These are phyloP conservation scores for Canna indica DNA, from an alignment of 176 grass and related monocot genomes.

Conservation along the genomic window DNA sequence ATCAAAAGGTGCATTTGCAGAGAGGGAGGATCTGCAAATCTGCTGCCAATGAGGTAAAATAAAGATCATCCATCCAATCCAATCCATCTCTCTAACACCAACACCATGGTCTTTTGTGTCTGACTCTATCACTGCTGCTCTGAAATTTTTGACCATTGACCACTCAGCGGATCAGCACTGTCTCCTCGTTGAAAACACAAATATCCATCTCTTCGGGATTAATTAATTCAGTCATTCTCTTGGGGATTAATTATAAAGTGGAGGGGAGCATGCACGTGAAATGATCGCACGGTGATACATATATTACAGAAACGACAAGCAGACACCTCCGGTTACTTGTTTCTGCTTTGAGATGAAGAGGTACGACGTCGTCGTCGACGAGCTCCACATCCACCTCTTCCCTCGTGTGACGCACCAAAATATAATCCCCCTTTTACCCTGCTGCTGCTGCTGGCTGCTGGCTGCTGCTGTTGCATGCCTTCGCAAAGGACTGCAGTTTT, in stretches of 20 bases:
- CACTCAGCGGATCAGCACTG: neutral
- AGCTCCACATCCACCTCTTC: neutral
- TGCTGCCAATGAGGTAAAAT: neutral
- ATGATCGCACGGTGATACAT: too few relatives aligned
- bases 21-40: neutral
- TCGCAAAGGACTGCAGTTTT: neutral
- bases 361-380: neutral
- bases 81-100: slow-evolving; percentile 2
- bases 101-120: slow-evolving; percentile 5
- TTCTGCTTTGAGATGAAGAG: too few relatives aligned
- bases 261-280: too few relatives aligned
- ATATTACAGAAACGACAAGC: too few relatives aligned
- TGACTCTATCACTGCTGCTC: neutral
- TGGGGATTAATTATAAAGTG: too few relatives aligned
- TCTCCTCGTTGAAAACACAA: neutral
- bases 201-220: too few relatives aligned
- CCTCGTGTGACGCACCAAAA: neutral
- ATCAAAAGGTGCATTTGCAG: neutral
- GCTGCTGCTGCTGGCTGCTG: too few relatives aligned
- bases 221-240: too few relatives aligned
- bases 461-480: too few relatives aligned
- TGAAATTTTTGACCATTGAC: slow-evolving; percentile 14
- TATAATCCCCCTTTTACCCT: neutral
- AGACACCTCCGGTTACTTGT: too few relatives aligned
- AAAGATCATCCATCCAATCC: slow-evolving; percentile 14